Conservation (phyloP, 352 stramenopile species). For the Globisporangium barbulae region DNA sequence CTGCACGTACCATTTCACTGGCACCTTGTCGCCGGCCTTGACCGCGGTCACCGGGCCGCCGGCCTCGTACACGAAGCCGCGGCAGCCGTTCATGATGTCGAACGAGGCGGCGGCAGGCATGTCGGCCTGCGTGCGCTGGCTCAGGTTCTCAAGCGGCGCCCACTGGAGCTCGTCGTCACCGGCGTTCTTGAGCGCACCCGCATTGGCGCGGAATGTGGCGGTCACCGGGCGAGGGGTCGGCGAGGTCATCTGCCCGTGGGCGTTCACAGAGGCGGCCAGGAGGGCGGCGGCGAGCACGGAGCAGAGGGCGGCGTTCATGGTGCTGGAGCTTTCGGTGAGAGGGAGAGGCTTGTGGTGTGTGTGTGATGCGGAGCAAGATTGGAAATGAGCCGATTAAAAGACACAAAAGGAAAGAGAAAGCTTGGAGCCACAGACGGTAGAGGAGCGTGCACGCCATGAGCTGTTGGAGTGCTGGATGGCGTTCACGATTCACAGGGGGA, state of each 20-base stretch:
- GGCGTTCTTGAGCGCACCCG: conserved; percentile 29
- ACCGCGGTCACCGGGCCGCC: conserved; percentile 42
- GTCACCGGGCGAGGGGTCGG: conserved; percentile 33
- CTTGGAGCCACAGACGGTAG: background rate
- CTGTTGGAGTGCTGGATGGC: background rate
- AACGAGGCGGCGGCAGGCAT: conserved; percentile 38
- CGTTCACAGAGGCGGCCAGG: conserved; percentile 26
- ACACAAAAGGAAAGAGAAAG: background rate
- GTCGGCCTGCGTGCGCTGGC: conserved; percentile 41
- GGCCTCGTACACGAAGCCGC: conserved; percentile 47
- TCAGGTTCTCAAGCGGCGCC: conserved; percentile 50
- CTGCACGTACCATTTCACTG: conserved; percentile 50
- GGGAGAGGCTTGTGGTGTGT: background rate
- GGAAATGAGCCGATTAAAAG: conserved; percentile 7
- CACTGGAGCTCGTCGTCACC: conserved; percentile 40
- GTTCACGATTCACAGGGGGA: background rate
- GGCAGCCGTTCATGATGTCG: conserved; percentile 59
- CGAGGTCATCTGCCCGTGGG: conserved; percentile 36
- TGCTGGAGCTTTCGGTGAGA: background rate
- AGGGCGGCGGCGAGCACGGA: conserved; percentile 14
- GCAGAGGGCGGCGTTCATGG: conserved; percentile 21
- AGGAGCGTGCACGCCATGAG: background rate
- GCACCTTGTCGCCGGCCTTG: conserved; percentile 30
- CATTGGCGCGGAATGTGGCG: conserved; percentile 24
- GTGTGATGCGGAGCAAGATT: conserved; percentile 2